These are phyloP conservation scores for Rhodotorula toruloides DNA, from an alignment of 768 basidiomycete genomes.

Conservation along the genomic window DNA sequence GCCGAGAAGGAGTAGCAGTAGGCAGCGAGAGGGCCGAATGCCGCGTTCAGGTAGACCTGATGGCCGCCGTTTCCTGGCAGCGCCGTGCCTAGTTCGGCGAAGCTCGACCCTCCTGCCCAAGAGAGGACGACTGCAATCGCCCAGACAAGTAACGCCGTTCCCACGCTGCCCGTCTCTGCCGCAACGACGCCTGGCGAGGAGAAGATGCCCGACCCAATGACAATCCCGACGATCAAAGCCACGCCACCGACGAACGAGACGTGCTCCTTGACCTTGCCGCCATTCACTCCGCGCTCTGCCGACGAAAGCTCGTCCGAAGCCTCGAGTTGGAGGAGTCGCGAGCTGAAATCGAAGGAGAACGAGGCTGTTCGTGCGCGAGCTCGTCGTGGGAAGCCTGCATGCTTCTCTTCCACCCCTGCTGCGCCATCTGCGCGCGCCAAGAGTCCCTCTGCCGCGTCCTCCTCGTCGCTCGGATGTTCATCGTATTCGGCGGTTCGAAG, in stretches of 20 bases:
- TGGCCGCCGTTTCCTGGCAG: constrained; percentile 60
- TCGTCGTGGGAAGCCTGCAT: too few species aligned
- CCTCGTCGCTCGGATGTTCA: constrained; percentile 2
- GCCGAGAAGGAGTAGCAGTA: constrained; percentile 95
- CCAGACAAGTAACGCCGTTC: constrained; percentile 84
- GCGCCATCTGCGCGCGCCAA: background rate
- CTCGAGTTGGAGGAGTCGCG: constrained; percentile 7
- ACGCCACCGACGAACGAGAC: constrained; percentile 22
- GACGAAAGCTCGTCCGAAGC: background rate
- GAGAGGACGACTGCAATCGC: constrained; percentile 71
- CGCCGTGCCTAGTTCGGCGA: constrained; percentile 58
- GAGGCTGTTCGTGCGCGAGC: constrained; percentile 2
- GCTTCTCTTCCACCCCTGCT: background rate
- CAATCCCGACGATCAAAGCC: constrained; percentile 37
- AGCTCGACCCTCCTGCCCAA: constrained; percentile 62
- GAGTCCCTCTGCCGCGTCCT: constrained; percentile 13
- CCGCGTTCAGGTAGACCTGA: constrained; percentile 53
- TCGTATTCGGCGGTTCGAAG: too few species aligned
- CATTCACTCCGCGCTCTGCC: background rate
- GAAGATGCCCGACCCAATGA: constrained; percentile 40
- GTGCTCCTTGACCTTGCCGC: constrained; percentile 8
- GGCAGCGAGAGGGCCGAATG: constrained; percentile 37
- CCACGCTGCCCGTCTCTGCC: constrained; percentile 80
- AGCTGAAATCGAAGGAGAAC: constrained; percentile 20
- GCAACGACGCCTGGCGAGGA: constrained; percentile 64